Evolutionary conservation across 169 alveolate species (phyloP).

Genomic region (Cryptosporidium sp.): DNA sequence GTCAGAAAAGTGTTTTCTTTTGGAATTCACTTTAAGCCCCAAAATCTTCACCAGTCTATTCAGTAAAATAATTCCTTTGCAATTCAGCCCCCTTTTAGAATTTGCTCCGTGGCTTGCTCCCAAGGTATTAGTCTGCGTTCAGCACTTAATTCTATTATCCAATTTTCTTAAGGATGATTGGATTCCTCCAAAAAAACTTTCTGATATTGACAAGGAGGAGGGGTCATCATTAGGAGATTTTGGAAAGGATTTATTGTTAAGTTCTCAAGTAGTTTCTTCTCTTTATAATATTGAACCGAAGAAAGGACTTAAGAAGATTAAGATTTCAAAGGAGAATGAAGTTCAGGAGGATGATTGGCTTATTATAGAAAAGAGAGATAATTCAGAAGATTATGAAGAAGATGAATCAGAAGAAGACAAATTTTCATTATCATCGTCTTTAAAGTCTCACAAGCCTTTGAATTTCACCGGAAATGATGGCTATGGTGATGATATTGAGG

Average conservation of each 20-base stretch:
- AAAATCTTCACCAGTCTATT: conserved; percentile 10
- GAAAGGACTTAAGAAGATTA: conserved; percentile 35
- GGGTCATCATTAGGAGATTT: neutral
- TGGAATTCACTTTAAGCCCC: neutral
- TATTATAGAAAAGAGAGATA: neutral
- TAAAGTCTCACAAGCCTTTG: neutral
- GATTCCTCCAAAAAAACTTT: conserved; percentile 36
- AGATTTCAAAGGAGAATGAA: conserved; percentile 40
- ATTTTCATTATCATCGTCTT: neutral
- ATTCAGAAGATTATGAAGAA: conserved; percentile 22
- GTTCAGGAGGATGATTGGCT: conserved; percentile 63
- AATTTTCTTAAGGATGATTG: neutral
- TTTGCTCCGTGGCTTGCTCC: conserved; percentile 60
- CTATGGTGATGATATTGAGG: conserved; percentile 22
- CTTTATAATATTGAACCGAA: conserved; percentile 6
- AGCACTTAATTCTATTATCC: conserved; percentile 20
- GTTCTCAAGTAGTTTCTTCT: neutral
- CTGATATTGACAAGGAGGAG: neutral
- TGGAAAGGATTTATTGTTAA: neutral
- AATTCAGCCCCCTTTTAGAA: conserved; percentile 21
- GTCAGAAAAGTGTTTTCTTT: neutral
- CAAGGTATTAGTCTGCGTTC: conserved; percentile 17
- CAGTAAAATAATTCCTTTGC: neutral
- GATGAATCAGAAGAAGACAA: neutral
- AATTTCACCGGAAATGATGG: neutral